These are phyloP conservation scores for Poa annua DNA, from an alignment of 176 grass and related monocot genomes.

Conservation along the genomic window DNA sequence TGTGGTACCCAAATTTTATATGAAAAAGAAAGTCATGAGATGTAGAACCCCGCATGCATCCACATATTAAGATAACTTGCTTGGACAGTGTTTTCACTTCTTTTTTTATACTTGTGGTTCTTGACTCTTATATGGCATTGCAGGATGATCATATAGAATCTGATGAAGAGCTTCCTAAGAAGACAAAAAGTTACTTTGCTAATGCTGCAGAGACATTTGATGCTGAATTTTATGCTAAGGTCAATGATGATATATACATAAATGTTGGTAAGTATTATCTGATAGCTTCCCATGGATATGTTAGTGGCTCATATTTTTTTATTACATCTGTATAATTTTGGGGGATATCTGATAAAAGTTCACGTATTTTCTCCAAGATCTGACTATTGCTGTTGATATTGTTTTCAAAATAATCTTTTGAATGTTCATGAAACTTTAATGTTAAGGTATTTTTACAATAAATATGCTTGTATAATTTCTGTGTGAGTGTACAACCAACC, in stretches of 20 bases:
- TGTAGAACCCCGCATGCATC: not conserved
- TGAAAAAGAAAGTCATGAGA: slow-evolving; percentile 9
- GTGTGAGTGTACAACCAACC: not conserved
- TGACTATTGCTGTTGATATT: not conserved
- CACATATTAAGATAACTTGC: slow-evolving; percentile 1
- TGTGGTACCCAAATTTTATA: slow-evolving; percentile 24
- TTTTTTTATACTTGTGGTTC: not conserved
- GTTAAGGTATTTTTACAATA: not conserved
- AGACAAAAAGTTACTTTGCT: slow-evolving; percentile 83
- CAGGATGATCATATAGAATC: slow-evolving; percentile 93
- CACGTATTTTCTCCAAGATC: not conserved
- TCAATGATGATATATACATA: slow-evolving; percentile 98
- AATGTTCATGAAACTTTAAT: slow-evolving; percentile 12
- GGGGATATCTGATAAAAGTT: slow-evolving; percentile 25
- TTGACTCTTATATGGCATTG: slow-evolving; percentile 42
- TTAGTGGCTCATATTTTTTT: not conserved
- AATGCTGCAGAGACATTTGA: slow-evolving; percentile 79
- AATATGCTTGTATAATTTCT: slow-evolving; percentile 10
- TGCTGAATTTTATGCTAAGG: slow-evolving; percentile 94
- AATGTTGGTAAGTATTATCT: slow-evolving; percentile 80
- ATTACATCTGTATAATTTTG: slow-evolving; percentile 29
- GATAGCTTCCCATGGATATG: not conserved
- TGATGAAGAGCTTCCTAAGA: slow-evolving; percentile 81
- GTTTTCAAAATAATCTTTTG: slow-evolving; percentile 25
- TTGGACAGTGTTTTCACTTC: not conserved